Evolutionary conservation across 1,284 basidiomycete species (phyloP), one percentile per base, ranked within the genome.

Genomic region (Rhizoctonia solani): DNA sequence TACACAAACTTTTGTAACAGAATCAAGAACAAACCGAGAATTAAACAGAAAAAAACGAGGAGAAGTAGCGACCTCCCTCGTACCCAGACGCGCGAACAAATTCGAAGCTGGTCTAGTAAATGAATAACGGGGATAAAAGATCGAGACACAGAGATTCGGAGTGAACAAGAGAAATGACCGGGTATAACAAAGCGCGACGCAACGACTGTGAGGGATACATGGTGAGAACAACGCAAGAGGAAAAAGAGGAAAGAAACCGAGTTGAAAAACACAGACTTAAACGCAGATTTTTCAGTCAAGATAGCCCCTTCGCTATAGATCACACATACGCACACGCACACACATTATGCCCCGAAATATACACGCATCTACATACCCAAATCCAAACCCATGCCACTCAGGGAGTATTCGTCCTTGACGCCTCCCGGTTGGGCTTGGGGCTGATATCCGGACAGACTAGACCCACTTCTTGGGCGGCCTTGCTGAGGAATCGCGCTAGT

Each of bases 391-490:
- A 49, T 67, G 9, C 21, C 13, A n/a, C n/a, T n/a, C 11, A 49
- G 37, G 13, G 23, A 6, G 53, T 54, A 49, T 21, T 49, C 52
- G 42, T 67, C 65, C 56, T 61, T 61, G 56, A 61, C 56, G 14
- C 46, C 46, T 13, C 21, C 21, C 13, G 44, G 44, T 19, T 47
- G 25, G 21, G 27, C 25, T 39, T 61, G 56, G 30, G 27, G 41
- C 29, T 44, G 56, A 11, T 44, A 27, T n/a, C 42, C 37, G 21
- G 50, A 21, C 8, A 54, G 25, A 47, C 66, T 56, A 21, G 55
- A 52, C 29, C 54, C 55, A 46, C 66, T 58, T 32, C 54, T 49
- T 30, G 54, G 66, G 19, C 54, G 54, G 52, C 50, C 53, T 41
- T 23, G 46, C 54, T 54, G 44, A 30, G 37, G 63, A 25, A 56